Percentiles rank a stretch among this genome's conserved stretches.
phyloP scores from a whole-genome alignment of 2,329 filamentous ascomycete genomes.

The Fusarium sp. region DNA sequence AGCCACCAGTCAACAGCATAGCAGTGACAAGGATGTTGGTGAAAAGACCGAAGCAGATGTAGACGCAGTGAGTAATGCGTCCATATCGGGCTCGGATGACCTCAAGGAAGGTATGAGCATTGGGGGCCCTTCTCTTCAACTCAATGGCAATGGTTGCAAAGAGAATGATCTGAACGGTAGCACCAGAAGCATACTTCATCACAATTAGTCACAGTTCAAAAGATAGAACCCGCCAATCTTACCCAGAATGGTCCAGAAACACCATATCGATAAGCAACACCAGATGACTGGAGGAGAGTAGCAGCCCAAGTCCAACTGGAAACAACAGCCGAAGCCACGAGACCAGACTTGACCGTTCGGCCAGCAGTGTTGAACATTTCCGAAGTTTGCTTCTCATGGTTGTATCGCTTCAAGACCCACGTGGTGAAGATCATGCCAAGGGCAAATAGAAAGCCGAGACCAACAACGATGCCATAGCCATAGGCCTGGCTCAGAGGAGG shows the following conservation, averaged over 20 bases:
- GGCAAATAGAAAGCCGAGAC: slow-evolving; percentile 79
- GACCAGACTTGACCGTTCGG: slow-evolving; percentile 86
- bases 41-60: slow-evolving; percentile 83
- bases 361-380: slow-evolving; percentile 95
- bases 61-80: slow-evolving; percentile 76
- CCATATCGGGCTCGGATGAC: slow-evolving; percentile 84
- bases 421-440: slow-evolving; percentile 68
- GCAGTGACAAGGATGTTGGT: slow-evolving; percentile 90
- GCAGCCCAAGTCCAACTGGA: slow-evolving; percentile 95
- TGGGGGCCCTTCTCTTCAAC: slow-evolving; percentile 86
- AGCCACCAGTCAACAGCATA: slow-evolving; percentile 87
- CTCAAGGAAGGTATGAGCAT: slow-evolving; percentile 88
- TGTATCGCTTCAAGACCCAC: slow-evolving; percentile 51
- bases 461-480: slow-evolving; percentile 83
- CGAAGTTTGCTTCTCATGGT: slow-evolving; percentile 82
- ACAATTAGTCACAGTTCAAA: not conserved
- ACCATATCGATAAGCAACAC: slow-evolving; percentile 86
- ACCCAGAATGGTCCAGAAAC: slow-evolving; percentile 69
- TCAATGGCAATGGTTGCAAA: slow-evolving; percentile 94
- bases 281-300: slow-evolving; percentile 81
- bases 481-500: slow-evolving; percentile 68
- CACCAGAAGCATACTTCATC: slow-evolving; percentile 66
- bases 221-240: not conserved
- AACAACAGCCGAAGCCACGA: slow-evolving; percentile 90
- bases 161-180: slow-evolving; percentile 87